Evolutionary conservation across 2,329 filamentous ascomycete species (phyloP), one percentile per base, ranked within the genome.

Genomic region (Aspergillus sp.): DNA sequence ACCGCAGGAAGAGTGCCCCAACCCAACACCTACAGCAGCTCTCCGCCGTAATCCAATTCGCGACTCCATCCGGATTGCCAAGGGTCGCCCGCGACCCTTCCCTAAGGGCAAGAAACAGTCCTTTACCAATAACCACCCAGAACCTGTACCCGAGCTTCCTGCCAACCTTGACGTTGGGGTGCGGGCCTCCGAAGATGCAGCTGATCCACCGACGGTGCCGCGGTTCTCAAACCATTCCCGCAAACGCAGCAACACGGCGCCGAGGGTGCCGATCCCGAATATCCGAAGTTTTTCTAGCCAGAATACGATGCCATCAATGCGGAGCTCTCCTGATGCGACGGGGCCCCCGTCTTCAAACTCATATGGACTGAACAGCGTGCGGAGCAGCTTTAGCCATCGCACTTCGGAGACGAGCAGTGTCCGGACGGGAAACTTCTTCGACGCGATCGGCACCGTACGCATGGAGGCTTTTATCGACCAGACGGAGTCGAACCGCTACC

Each of bases 401-500:
- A 84, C 77, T 1, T 82, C 80, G 0, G 81, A 81, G 56, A 76
- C 78, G 11, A 82, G 79, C 62, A 82, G 80, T 62, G 79, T 78
- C 47, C 65, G 72, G 62, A 78, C 69, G 52, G 74, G 74, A 56
- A 83, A 84, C 72, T 93, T 95, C 77, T 95, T 95, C 69, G 92
- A 96, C 66, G 90, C 90, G 1, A 88, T 96, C 57, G 92, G 93
- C 1, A 98, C 93, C 2, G 87, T 98, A 47, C 87, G 95, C 27
- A 98, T 99, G 93, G 93, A 98, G 74, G 95, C 95, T 0, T 99
- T 98, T 73, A 96, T 99, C 64, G 84, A 87, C 62, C 77, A 78
- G 35, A 71, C 73, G 11, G 70, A 75, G 25, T 64, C 69, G 9
- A 66, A 67, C 52, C 70, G 71, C 31, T 60, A 68, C 15, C 66